Conservation (phyloP, 305 asterid genomes). For the Fraxinus platypoda region DNA sequence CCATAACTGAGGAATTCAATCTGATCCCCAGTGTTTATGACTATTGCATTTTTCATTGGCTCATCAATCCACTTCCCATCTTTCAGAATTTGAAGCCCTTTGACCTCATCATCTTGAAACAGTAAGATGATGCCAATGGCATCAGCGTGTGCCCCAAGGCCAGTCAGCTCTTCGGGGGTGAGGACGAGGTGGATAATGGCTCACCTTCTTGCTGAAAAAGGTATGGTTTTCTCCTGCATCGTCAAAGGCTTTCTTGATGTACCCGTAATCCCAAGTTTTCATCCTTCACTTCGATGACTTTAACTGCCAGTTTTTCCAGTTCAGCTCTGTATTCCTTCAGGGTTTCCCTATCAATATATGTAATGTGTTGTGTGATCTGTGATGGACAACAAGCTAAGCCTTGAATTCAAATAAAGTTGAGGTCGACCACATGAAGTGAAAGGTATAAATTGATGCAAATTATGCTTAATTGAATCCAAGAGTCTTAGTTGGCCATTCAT, state of each 20-base stretch:
- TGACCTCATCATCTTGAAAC: conserved; percentile 73
- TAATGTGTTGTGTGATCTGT: neutral
- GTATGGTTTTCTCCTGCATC: conserved; percentile 43
- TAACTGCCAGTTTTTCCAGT: conserved; percentile 60
- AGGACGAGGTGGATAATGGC: conserved; percentile 91
- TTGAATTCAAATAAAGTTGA: too few species aligned
- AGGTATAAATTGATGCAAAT: neutral
- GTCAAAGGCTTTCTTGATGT: conserved; percentile 64
- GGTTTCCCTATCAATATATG: conserved; percentile 57
- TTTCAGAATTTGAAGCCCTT: conserved; percentile 74
- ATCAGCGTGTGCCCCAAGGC: conserved; percentile 89
- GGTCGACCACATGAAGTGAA: neutral
- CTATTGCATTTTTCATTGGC: conserved; percentile 63
- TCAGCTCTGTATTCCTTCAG: conserved; percentile 70
- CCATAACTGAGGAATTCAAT: conserved; percentile 84
- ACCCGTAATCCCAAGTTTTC: conserved; percentile 70
- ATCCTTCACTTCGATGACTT: conserved; percentile 77
- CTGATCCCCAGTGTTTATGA: conserved; percentile 86
- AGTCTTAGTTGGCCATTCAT: conserved; percentile 74
- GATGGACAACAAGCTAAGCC: neutral
- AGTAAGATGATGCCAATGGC: conserved; percentile 84
- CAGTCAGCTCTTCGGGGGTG: conserved; percentile 57
- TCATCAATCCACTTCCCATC: conserved; percentile 77
- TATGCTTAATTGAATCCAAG: conserved; percentile 53
- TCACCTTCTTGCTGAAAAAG: conserved; percentile 82